Percentiles rank a stretch among this genome's conserved stretches.
Conservation (phyloP, 768 basidiomycete genomes). For the Tylopilus vinaceipallidus region DNA sequence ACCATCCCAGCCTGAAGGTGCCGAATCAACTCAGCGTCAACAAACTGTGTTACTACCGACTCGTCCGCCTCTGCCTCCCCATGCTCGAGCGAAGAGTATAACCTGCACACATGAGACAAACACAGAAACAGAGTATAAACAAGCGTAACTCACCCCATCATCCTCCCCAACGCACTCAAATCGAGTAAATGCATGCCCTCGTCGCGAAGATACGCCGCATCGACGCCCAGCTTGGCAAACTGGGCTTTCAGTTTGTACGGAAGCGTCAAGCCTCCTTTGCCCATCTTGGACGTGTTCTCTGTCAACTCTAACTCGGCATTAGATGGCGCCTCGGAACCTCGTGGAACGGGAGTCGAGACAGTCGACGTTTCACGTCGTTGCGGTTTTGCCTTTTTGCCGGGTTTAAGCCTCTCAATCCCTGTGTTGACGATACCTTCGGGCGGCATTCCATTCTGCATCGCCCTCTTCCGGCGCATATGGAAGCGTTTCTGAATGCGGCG, state of each 20-base stretch:
- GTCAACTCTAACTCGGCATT: slow-evolving; percentile 6
- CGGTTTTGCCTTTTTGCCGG: slow-evolving; percentile 31
- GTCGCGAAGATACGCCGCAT: slow-evolving; percentile 39
- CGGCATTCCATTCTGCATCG: slow-evolving; percentile 37
- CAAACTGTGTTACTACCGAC: slow-evolving; percentile 27
- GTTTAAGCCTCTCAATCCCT: slow-evolving; percentile 34
- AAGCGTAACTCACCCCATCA: slow-evolving; percentile 41
- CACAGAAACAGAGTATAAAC: slow-evolving; percentile 10
- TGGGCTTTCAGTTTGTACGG: slow-evolving; percentile 43
- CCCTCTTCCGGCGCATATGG: slow-evolving; percentile 72
- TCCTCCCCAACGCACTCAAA: slow-evolving; percentile 31
- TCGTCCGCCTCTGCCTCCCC: slow-evolving; percentile 21
- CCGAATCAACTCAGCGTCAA: slow-evolving; percentile 50
- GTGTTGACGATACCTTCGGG: neutral
- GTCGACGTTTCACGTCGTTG: slow-evolving; percentile 2
- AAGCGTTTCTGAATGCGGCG: slow-evolving; percentile 61
- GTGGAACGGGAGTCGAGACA: slow-evolving; percentile 7
- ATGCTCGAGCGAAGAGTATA: slow-evolving; percentile 30
- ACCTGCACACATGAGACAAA: slow-evolving; percentile 12
- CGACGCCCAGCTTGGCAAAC: slow-evolving; percentile 46
- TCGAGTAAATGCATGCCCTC: slow-evolving; percentile 45
- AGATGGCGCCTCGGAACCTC: slow-evolving; percentile 4
- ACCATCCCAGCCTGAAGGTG: slow-evolving; percentile 44
- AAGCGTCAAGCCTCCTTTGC: slow-evolving; percentile 39
- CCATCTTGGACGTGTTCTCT: slow-evolving; percentile 14